These are phyloP conservation scores for Apiospora arundinis DNA, from an alignment of 2,329 filamentous ascomycete species.

Conservation along the genomic window DNA sequence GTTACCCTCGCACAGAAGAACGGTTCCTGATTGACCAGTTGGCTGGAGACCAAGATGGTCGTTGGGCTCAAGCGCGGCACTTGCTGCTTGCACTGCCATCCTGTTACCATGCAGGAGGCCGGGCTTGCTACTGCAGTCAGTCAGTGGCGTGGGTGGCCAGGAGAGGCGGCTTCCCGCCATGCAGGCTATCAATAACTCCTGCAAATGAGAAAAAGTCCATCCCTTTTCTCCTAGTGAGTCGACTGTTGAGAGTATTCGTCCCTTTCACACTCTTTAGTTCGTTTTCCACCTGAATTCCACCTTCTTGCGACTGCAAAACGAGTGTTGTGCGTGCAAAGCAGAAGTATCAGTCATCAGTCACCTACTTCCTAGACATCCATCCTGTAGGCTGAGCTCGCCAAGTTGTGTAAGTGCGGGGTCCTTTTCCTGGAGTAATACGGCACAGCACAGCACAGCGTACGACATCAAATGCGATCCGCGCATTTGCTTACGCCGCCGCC, in stretches of 20 bases:
- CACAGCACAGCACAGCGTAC: not conserved
- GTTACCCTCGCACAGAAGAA: not conserved
- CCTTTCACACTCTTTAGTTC: not conserved
- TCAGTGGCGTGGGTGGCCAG: not conserved
- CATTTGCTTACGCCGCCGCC: not conserved
- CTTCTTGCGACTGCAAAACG: slow-evolving; percentile 1
- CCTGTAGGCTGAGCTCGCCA: not conserved
- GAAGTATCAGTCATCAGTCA: not conserved
- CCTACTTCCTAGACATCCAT: not conserved
- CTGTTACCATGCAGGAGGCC: not conserved
- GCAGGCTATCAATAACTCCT: not conserved
- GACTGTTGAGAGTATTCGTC: not conserved
- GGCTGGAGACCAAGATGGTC: not conserved
- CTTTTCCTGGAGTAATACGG: slow-evolving; percentile 3
- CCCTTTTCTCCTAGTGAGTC: slow-evolving; percentile 1
- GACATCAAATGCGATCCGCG: not conserved
- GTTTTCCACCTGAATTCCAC: not conserved
- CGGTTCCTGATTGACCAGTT: slow-evolving; percentile 2
- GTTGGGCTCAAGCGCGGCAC: not conserved
- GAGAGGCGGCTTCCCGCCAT: not conserved
- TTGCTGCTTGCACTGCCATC: not conserved
- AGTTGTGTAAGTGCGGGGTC: slow-evolving; percentile 22
- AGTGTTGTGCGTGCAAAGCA: slow-evolving; percentile 1
- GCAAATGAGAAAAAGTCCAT: not conserved
- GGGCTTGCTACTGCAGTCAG: not conserved